Base-by-base conservation (phyloP, 805 yeast genomes). In the Cyberlindnera misumaiensis region DNA sequence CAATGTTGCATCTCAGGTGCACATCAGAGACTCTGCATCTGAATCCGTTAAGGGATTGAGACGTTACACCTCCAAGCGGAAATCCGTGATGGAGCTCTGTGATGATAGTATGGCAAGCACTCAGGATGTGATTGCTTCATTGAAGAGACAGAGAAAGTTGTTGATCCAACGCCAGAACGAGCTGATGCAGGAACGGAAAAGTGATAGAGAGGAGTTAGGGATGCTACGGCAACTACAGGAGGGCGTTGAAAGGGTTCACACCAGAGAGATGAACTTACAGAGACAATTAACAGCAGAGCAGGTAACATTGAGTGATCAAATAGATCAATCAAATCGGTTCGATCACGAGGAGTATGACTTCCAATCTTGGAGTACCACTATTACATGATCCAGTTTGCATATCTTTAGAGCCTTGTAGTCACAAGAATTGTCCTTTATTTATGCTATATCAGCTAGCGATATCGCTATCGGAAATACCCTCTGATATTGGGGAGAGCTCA, bases 401-500 rank as follows among this genome's bases (percentile, higher is more conserved):
- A 20, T 5, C 8, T 5, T 20, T 20, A 20, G 24, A 20, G 5
- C 8, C 8, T 20, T 20, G 24, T 20, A 20, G 11, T 30, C 33
- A 12, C 16, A 10, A 30, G n/a, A n/a, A n/a, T 15, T 30, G 15
- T 30, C 32, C 20, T 7, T 16, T 15, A 30, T 15, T 18, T 17
- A 18, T 15, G 10, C 13, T n/a, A 46, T 56, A 38, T 53, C 55
- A 12, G 40, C 24, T 20, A 20, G 24, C 8, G 8, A 8, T 8
- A 20, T 20, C 24, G 24, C 24, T 20, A 20, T 20, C 24, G 8
- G 24, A 20, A 20, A 20, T 20, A 20, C 49, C 52, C 36, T 55
- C 59, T 4, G 56, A 48, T 3, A 55, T 53, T 8, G 59, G 59
- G 1, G 58, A 53, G 3, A 55, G 36, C 20, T 52, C 57, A 9